Base-by-base conservation (phyloP, 164 flowering plant species). In the Paratinospora sagittata region DNA sequence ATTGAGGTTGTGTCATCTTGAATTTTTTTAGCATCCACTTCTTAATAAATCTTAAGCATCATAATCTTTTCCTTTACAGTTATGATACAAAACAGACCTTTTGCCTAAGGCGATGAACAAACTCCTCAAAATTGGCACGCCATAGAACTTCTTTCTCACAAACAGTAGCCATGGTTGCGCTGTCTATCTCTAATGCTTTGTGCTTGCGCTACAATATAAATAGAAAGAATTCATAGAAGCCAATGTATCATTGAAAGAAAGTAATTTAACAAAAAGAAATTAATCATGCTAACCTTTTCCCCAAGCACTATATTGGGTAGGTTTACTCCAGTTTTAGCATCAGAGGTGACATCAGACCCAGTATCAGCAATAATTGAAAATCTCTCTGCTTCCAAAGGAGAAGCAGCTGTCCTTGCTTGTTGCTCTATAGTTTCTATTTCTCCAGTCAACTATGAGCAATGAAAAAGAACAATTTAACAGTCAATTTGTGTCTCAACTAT, bases 61-160 rank as follows among this genome's bases (percentile, higher is more conserved):
- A 30, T 30, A 30, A 30, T 30, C 4, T 30, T 30, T 30, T 30
- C 34, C 4, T 30, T 30, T 4, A 30, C 34, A 30, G 34, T 30
- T 30, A 30, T 4, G 34, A 30, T 30, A 30, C 34, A 68, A 71
- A 49, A 70, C 77, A 45, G 65, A 92, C 99, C 99, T 96, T 88
- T 63, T 86, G 85, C 77, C 92, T 82, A 63, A 96, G 85, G 70
- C 82, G 82, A 33, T 84, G 85, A 0, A 86, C 75, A 68, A 96
- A 90, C 73, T 88, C 96, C 71, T 90, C 98, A 78, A 87, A 90
- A 81, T 91, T 96, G 47, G 84, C 88, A 57, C 95, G 97, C 96
- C 97, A 96, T 75, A 90, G 80, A 70, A 88, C 78, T 71, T 82
- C 80, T 82, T 80, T 85, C 67, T 86, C 83, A 26, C 65, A 72